Evolutionary conservation across 768 basidiomycete genomes (phyloP).

Genomic region (Kwoniella dendrophila): DNA sequence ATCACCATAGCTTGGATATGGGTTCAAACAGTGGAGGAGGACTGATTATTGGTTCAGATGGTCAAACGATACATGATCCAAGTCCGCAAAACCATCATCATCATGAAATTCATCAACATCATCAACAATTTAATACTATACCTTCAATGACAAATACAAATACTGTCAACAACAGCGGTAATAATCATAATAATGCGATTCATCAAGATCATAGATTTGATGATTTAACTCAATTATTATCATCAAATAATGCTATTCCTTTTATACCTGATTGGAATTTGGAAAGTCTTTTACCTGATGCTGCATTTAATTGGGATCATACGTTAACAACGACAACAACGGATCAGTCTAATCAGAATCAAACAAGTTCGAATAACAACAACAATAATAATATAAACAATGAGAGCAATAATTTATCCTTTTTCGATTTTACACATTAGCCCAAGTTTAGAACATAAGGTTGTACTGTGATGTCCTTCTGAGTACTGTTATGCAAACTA

Average conservation of each 20-base stretch:
- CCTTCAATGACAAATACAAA: too few species aligned
- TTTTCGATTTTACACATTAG: not conserved
- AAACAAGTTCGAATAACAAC: not conserved
- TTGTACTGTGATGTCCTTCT: not conserved
- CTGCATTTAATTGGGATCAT: conserved; percentile 13
- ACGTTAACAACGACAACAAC: too few species aligned
- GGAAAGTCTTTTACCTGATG: conserved; percentile 12
- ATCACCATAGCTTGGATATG: too few species aligned
- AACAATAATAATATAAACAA: not conserved
- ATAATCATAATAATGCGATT: too few species aligned
- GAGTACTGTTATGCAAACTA: not conserved
- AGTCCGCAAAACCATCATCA: too few species aligned
- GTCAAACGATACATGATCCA: too few species aligned
- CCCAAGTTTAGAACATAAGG: not conserved
- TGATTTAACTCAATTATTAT: conserved; percentile 20
- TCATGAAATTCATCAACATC: too few species aligned
- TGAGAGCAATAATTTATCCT: not conserved
- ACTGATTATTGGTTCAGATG: too few species aligned
- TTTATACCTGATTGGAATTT: conserved; percentile 24
- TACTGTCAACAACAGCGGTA: not conserved
- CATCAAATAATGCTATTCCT: conserved; percentile 21
- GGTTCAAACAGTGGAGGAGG: too few species aligned
- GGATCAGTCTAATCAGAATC: conserved; percentile 1
- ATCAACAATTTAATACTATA: too few species aligned
- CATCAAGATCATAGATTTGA: conserved; percentile 13